Evolutionary conservation across 768 basidiomycete species (phyloP), one percentile per base, ranked within the genome.

Genomic region (Xanthoconium stramineum): DNA sequence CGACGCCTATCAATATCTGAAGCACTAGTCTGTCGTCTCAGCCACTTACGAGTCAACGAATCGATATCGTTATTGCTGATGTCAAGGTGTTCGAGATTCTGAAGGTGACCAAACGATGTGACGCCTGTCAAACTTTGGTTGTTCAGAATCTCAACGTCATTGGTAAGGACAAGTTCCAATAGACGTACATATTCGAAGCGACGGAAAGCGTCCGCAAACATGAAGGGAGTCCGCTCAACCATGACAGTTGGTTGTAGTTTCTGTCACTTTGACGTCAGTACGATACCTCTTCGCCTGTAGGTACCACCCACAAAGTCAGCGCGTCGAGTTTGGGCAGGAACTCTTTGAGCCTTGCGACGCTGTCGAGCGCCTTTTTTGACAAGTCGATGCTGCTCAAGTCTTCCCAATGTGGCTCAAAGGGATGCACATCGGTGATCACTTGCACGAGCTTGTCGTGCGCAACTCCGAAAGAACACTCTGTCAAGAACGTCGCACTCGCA

Each of bases 371-470:
- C 69, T 81, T 83, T 49, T 75, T 71, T 38, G 77, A 78, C 53
- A 99, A 75, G 67, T 98, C 87, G 61, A 99, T 85, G 28, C 75
- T 72, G 53, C 65, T 76, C 56, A 99, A 73, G 39, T 81, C 77
- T 64, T 98, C 95, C 97, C 97, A 99, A 67, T 91, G 80, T 24
- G 95, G 94, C 66, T 94, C 92, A 71, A 91, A 97, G 19, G 95
- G 94, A 67, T 94, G 88, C 13, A 94, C 84, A 65, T 98, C 94
- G 42, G 95, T 98, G 66, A 99, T 92, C 64, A 91, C 85, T 69
- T 91, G 84, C 2, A 98, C 88, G 6, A 99, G 82, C 44, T 83
- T 82, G 68, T 98, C 96, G 64, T 92, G 91, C n/a, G 94, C 83
- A 43, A 98, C 86, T 15, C 84, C 93, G 68, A 99, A 99, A 40